phyloP scores from a whole-genome alignment of 2,329 filamentous ascomycete genomes.

The Sclerotinia glacialis region DNA sequence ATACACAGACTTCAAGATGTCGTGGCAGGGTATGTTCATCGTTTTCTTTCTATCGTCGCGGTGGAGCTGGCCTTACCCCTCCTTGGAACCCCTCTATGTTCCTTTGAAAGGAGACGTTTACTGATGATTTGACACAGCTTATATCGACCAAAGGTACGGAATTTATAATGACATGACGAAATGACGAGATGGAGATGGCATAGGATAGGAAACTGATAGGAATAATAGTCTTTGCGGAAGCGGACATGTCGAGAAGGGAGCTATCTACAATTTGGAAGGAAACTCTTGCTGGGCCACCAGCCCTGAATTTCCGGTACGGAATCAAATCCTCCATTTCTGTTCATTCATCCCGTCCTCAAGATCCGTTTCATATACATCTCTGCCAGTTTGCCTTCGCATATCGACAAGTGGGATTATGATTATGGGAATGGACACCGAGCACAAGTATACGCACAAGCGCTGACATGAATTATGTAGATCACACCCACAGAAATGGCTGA shows the following conservation, averaged over 20 bases:
- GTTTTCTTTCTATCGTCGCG: background rate
- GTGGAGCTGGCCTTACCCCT: conserved; percentile 30
- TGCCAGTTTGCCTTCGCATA: background rate
- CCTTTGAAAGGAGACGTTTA: conserved; percentile 19
- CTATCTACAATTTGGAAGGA: conserved; percentile 78
- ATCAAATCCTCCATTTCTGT: background rate
- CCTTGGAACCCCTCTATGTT: conserved; percentile 26
- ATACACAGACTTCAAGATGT: conserved; percentile 52
- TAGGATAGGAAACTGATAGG: conserved; percentile 30
- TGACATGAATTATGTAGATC: conserved; percentile 44
- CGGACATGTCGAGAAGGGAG: conserved; percentile 77
- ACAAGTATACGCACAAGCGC: background rate
- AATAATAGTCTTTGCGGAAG: conserved; percentile 69
- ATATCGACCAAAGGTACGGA: conserved; percentile 60
- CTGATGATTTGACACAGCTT: conserved; percentile 45
- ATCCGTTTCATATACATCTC: background rate
- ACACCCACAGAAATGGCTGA: conserved; percentile 58
- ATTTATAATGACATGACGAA: background rate
- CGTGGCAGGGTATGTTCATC: conserved; percentile 65
- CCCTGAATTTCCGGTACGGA: conserved; percentile 54
- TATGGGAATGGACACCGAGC: background rate
- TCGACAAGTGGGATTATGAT: background rate
- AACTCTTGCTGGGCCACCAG: conserved; percentile 77
- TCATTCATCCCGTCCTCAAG: background rate
- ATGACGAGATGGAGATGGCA: background rate